Evolutionary conservation across 371 early-diverging fungal genomes (phyloP), one percentile per base, ranked within the genome.

Genomic region (Lichtheimia ramosa): DNA sequence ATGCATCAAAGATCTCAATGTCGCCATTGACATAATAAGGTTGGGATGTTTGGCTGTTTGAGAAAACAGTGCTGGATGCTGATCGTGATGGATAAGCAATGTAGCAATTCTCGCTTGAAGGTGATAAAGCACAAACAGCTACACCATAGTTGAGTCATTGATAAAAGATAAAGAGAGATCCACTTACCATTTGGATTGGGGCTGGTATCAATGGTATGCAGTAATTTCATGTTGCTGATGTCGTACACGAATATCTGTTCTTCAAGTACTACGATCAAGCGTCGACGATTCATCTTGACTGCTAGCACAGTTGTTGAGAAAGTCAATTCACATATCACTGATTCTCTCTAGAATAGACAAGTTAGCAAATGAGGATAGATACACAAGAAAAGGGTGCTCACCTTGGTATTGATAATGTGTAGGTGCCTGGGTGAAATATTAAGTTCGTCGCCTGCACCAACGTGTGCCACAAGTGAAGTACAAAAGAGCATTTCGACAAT

Each of bases 401-500:
- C 94, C 86, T 98, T 98, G 40, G 98, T 98, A 69, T 98, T 98
- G 42, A 88, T 86, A 51, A 98, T 93, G 70, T 95, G 95, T 51
- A 98, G 79, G 55, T 93, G 82, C 62, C 97, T 83, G 43, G 97
- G 94, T 15, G 94, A 92, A 56, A 92, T 88, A n/a, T 89, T 73
- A 14, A 95, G 93, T 59, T 90, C 89, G 62, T 95, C 95, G 3
- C 97, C 97, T 15, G 96, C 90, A 3, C 97, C 98, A 13, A 96
- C 97, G 23, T 97, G 77, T 0, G 97, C 98, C 0, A 98, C 95
- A 16, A 98, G 84, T 8, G 91, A 91, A 3, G 98, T 96, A 61
- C 90, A 92, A 62, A 97, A 98, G 41, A 98, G 79, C 97, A 98
- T 97, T 76, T 96, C 97, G 5, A 94, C 94, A 55, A 96, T 91